Conservation (phyloP, 148 eudicot species). For the Camellia lanceoleosa region DNA sequence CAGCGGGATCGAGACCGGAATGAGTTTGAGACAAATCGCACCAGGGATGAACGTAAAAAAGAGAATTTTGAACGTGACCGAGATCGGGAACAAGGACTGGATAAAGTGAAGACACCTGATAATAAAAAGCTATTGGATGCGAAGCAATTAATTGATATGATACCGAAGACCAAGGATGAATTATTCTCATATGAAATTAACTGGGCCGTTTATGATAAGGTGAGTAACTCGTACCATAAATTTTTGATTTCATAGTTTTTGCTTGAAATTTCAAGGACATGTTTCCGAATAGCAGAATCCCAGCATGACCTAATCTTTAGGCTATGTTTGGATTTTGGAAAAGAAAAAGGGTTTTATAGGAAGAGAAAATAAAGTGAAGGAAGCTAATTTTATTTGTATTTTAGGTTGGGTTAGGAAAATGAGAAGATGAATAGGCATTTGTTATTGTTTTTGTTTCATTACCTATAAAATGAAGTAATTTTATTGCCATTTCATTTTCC, state of each 20-base stretch:
- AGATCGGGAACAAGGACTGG: slow-evolving; percentile 29
- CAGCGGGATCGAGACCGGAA: slow-evolving; percentile 58
- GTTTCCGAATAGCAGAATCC: neutral
- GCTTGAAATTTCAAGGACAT: neutral
- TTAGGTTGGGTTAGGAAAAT: too few relatives aligned
- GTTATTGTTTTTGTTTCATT: too few relatives aligned
- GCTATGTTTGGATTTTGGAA: too few relatives aligned
- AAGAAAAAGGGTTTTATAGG: too few relatives aligned
- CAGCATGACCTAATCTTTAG: neutral
- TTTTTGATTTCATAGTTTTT: neutral
- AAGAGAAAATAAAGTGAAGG: too few relatives aligned
- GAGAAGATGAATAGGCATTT: too few relatives aligned
- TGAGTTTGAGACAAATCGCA: slow-evolving; percentile 40
- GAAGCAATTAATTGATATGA: slow-evolving; percentile 89
- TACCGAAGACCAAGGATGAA: slow-evolving; percentile 97
- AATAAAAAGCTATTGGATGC: slow-evolving; percentile 77
- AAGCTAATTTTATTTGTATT: too few relatives aligned
- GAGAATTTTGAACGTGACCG: slow-evolving; percentile 22
- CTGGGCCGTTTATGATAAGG: slow-evolving; percentile 89
- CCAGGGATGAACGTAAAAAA: slow-evolving; percentile 35
- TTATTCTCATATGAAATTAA: slow-evolving; percentile 81
- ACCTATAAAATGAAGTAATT: too few relatives aligned
- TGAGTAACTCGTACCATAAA: slow-evolving; percentile 18
- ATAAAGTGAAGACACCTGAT: slow-evolving; percentile 27
- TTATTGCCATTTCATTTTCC: too few relatives aligned